A percentile compares a stretch with the other conserved stretches of the same genome.
phyloP scores from a whole-genome alignment of 2,329 filamentous ascomycete species.

The Graphiopsis chlorocephala region DNA sequence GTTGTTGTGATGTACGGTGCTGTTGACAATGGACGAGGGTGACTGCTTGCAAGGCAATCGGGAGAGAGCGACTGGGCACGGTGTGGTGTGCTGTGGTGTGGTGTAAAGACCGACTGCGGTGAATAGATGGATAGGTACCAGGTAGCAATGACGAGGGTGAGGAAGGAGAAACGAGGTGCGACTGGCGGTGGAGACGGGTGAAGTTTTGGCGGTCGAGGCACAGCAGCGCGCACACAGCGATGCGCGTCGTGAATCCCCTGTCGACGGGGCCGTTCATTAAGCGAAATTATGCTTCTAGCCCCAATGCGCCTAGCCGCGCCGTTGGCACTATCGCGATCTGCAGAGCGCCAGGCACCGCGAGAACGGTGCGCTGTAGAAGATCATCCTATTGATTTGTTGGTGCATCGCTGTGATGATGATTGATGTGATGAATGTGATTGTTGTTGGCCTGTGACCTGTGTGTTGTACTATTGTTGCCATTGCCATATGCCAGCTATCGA shows the following conservation, averaged over 20 bases:
- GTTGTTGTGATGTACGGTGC: background rate
- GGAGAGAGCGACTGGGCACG: conserved; percentile 14
- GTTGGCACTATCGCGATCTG: conserved; percentile 10
- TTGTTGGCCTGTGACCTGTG: background rate
- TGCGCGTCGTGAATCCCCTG: conserved; percentile 8
- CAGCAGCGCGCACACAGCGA: no score
- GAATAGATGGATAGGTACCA: conserved; percentile 2
- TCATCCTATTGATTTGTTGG: background rate
- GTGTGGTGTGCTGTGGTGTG: background rate
- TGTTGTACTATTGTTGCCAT: background rate
- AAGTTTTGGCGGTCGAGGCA: conserved; percentile 6
- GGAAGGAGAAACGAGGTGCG: background rate
- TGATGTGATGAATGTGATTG: conserved; percentile 3
- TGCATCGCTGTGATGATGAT: background rate
- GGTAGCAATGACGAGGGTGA: background rate
- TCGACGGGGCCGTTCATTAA: background rate
- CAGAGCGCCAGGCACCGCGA: conserved; percentile 9
- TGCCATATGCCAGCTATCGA: background rate
- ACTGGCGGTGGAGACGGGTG: background rate
- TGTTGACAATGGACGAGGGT: background rate
- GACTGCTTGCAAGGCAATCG: conserved; percentile 13
- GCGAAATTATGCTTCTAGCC: conserved; percentile 12
- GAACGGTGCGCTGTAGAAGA: background rate
- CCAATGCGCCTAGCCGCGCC: background rate
- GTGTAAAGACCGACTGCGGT: conserved; percentile 16